Base-by-base conservation (phyloP, 2,329 filamentous ascomycete genomes). In the Biscogniauxia mediterranea region DNA sequence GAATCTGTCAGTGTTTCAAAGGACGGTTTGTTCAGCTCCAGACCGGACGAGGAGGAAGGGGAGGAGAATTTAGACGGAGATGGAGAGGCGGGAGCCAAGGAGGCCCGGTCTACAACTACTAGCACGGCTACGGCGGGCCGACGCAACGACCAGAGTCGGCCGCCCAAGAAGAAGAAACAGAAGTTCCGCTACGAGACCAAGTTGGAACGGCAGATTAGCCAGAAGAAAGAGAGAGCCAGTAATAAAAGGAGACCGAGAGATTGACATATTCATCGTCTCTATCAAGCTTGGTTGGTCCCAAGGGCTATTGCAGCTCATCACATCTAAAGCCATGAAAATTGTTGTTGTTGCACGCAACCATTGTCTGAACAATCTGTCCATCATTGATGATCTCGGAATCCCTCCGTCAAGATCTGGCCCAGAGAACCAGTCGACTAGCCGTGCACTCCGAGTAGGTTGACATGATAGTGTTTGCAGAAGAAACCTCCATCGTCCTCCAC, bases 181-280 rank as follows among this genome's bases (percentile, higher is more conserved):
- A 96, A 93, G 77, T 98, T 98, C 74, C 86, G 92, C 65, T 99
- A 99, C 76, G 92, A 98, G 79, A 90, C 84, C 64, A 97, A 96
- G 79, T 79, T 87, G 32, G 94, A 97, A 69, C 85, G 95, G 71
- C 90, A 92, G 75, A 78, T 93, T 69, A 85, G 87, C 54, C 79
- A 85, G 67, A 86, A 84, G 71, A 96, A 91, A 75, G 84, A 85
- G 69, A 91, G 86, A 75, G 85, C 87, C 68, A 91, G 89, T 66
- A 86, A 85, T 69, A 79, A 66, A 69, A 71, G 64, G 64, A 69
- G 66, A 68, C 59, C 65, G 57, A 67, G 63, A 60, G 64, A 64
- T 57, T 71, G 63, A 71, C 55, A 62, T 66, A 61, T 61, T 60
- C 60, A 70, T 66, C 38, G 17, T 64, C 59, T 65, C 59, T 64